phyloP scores from a whole-genome alignment of 148 eudicot species.

The Amaranthus cruentus region DNA sequence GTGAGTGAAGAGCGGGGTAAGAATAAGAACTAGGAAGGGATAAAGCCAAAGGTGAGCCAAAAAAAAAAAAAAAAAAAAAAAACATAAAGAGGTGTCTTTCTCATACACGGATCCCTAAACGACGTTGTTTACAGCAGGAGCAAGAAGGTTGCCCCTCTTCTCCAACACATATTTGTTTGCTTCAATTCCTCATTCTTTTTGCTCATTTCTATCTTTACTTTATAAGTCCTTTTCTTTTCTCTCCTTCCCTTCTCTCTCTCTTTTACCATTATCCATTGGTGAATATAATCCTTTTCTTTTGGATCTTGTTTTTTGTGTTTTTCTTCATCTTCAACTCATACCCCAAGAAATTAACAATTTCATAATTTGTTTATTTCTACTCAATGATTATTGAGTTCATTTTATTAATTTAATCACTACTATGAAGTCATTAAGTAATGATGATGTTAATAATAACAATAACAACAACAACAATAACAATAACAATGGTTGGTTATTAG shows the following conservation, averaged over 20 bases:
- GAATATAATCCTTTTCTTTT: slow-evolving; percentile 13
- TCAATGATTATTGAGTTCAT: slow-evolving; percentile 26
- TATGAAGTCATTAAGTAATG: slow-evolving; percentile 55
- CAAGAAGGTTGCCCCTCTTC: slow-evolving; percentile 14
- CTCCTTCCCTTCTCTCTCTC: slow-evolving; percentile 8
- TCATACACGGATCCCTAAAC: slow-evolving; percentile 81
- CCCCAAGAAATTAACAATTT: slow-evolving; percentile 4
- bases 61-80: slow-evolving; percentile 21
- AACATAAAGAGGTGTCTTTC: slow-evolving; percentile 45
- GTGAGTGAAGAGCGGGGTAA: slow-evolving; percentile 2
- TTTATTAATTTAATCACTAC: not conserved
- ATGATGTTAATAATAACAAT: slow-evolving; percentile 13
- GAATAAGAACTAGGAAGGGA: not conserved
- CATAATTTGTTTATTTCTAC: slow-evolving; percentile 21
- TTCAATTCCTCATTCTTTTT: slow-evolving; percentile 26
- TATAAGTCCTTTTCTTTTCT: slow-evolving; percentile 4
- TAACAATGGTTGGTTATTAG: slow-evolving; percentile 34
- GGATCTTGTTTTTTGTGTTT: slow-evolving; percentile 5
- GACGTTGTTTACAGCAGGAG: slow-evolving; percentile 12
- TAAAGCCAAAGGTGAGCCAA: slow-evolving; percentile 34
- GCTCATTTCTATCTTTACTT: slow-evolving; percentile 11
- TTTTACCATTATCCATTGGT: slow-evolving; percentile 26
- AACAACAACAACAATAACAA: slow-evolving; percentile 12
- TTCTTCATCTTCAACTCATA: slow-evolving; percentile 27
- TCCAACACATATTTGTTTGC: slow-evolving; percentile 16